Conservation (phyloP, 371 early-diverging fungal genomes). For the Saksenaea oblongispora region DNA sequence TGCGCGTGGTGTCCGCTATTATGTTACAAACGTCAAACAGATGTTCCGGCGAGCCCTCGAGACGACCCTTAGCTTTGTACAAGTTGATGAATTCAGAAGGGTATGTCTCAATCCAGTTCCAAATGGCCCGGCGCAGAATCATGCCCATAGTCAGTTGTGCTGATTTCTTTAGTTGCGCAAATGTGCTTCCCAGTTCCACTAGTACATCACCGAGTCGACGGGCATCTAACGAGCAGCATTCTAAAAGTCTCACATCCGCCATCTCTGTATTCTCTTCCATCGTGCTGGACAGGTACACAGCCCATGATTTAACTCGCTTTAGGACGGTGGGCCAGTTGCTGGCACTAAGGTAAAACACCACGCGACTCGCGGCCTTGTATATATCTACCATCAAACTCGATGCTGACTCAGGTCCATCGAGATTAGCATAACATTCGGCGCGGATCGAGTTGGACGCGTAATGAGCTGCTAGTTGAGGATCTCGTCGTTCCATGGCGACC, state of each 20-base stretch:
- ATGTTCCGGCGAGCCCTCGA: constrained; percentile 72
- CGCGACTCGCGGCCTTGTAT: constrained; percentile 61
- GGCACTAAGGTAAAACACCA: constrained; percentile 75
- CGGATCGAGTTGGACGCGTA: constrained; percentile 23
- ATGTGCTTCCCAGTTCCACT: constrained; percentile 28
- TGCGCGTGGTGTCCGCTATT: constrained; percentile 63
- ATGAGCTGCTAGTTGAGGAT: constrained; percentile 25
- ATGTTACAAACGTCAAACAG: constrained; percentile 73
- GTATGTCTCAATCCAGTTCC: constrained; percentile 85
- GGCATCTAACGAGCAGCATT: constrained; percentile 69
- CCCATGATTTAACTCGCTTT: constrained; percentile 57
- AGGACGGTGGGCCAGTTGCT: constrained; percentile 80
- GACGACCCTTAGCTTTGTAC: constrained; percentile 56
- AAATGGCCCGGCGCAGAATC: constrained; percentile 71
- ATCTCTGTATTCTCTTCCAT: constrained; percentile 66
- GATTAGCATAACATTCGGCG: constrained; percentile 8
- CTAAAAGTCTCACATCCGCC: constrained; percentile 68
- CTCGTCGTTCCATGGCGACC: constrained; percentile 22
- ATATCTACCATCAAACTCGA: constrained; percentile 41
- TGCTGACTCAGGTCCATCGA: neutral
- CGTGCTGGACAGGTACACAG: constrained; percentile 50
- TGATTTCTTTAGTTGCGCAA: constrained; percentile 58
- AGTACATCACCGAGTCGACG: constrained; percentile 66
- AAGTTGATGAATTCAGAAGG: constrained; percentile 69
- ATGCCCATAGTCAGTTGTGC: constrained; percentile 65